Evolutionary conservation across 257 asterid genomes (phyloP), one percentile per base, ranked within the genome.

Genomic region (Solanum pennellii): DNA sequence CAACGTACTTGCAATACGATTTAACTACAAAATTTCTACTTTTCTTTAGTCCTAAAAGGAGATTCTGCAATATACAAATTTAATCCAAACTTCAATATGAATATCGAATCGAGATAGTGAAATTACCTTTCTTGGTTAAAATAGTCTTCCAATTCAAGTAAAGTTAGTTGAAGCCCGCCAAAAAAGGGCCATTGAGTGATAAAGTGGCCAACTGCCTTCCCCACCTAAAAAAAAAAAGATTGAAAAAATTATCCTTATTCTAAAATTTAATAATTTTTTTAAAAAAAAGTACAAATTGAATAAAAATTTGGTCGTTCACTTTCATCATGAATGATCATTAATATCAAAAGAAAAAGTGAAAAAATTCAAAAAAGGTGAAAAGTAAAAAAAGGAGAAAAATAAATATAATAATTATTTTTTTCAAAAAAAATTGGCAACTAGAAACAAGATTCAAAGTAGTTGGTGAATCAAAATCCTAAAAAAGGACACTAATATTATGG

Each of bases 71-170:
- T 56, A 20, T 2, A 0, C 13, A 12, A 66, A 12, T 12, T 65
- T 12, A 25, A 5, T 25, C 2, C 0, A 66, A 66, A 66, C 1
- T 16, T 66, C 7, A 66, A 0, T 11, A 25, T 2, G 1, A 65
- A 66, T 66, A 66, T 66, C 2, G 1, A 1, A 16, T 20, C 60
- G 9, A 52, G 23, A 3, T 4, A 56, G 23, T 7, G 11, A 89
- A 83, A 88, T 89, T 86, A 87, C 91, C 87, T 88, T 87, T 91
- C 90, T 86, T 27, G 14, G 45, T n/a, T 41, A 39, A 12, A 88
- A 86, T 93, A 91, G 92, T 91, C 96, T 94, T 95, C 88, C 88
- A 89, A 92, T 90, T 83, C 14, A 92, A 94, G 97, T 89, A 91
- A 94, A 90, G 95, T 91, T 89, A 23, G 95, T 91, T 92, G 94